A percentile compares a stretch with the other conserved stretches of the same genome.
Evolutionary conservation across 768 basidiomycete species (phyloP).

Genomic region (Royoungia palumana): DNA sequence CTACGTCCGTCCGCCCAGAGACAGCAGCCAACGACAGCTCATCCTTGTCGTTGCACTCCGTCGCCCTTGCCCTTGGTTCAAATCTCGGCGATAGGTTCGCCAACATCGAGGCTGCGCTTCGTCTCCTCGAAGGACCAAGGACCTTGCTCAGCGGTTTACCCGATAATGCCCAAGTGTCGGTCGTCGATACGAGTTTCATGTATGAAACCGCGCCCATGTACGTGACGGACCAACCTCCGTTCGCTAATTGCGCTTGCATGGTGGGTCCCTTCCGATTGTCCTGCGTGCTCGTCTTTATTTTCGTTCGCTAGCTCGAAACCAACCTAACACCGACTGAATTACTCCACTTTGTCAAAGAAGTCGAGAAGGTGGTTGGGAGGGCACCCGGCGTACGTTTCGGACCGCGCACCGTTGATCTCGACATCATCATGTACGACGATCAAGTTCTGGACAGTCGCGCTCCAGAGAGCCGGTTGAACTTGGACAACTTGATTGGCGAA

Average conservation of each 20-base stretch:
- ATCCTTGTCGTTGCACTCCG: constrained; percentile 29
- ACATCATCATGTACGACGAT: constrained; percentile 75
- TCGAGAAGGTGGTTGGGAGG: constrained; percentile 76
- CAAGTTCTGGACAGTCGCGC: constrained; percentile 55
- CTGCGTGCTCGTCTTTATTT: neutral
- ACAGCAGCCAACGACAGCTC: too few relatives aligned
- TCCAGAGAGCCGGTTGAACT: constrained; percentile 43
- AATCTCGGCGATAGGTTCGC: constrained; percentile 86
- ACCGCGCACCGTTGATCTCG: constrained; percentile 87
- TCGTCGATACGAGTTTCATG: constrained; percentile 82
- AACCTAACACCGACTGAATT: constrained; percentile 57
- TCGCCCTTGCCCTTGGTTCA: constrained; percentile 80
- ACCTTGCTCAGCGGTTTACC: constrained; percentile 23
- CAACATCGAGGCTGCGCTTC: constrained; percentile 77
- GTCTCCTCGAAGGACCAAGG: constrained; percentile 56
- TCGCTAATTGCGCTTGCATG: constrained; percentile 89
- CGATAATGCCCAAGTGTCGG: constrained; percentile 30
- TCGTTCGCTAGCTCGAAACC: constrained; percentile 60
- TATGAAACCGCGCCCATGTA: constrained; percentile 98
- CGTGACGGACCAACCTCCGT: constrained; percentile 81
- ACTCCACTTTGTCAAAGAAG: constrained; percentile 61
- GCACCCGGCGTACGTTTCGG: constrained; percentile 78
- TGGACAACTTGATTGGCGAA: constrained; percentile 60
- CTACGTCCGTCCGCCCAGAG: neutral
- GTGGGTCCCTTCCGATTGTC: constrained; percentile 44